Base-by-base conservation (phyloP, 805 yeast species). In the Nematodospora valgi region DNA sequence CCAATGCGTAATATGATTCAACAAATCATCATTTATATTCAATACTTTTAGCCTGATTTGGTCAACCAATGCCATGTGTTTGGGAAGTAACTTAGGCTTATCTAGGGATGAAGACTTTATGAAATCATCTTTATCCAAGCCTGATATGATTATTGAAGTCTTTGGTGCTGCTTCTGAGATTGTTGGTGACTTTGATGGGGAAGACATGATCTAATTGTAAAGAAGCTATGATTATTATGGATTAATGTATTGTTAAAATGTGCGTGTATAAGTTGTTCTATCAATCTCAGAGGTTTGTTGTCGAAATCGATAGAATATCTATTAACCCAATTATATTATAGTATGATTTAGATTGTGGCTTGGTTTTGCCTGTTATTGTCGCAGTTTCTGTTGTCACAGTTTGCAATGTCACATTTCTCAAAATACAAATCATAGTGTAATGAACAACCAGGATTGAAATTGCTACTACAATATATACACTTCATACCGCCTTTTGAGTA, bases 401-500 rank as follows among this genome's bases (percentile, higher is more conserved):
- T n/a, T n/a, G n/a, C n/a, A n/a, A n/a, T n/a, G n/a, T n/a, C n/a
- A n/a, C n/a, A n/a, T 30, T 4, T 14, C 10, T 59, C 60, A 32
- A 67, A 67, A 43, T 67, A 67, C 11, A 64, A 33, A 25, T 52
- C 39, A 37, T 62, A 61, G 43, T 67, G 72, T 6, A 45, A 40
- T n/a, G 56, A 41, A 41, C 72, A 67, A 3, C 52, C 52, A 2
- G 69, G 68, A 43, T 67, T 67, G 43, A 66, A 66, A 6, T 25
- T 21, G 1, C 56, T 45, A 1, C 25, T 25, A 41, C 72, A 66
- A 22, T 35, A 29, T 2, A 38, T 12, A 34, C 72, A 66, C 6
- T 15, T 12, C 11, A 32, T 11, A 12, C 46, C 41, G 23, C 27
- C 23, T 1, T 27, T 26, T 17, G 37, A 23, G 32, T 66, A 66